Percentiles rank a stretch among this genome's conserved stretches.
Evolutionary conservation across 2,329 filamentous ascomycete genomes (phyloP).

Genomic region (Anisogramma anomala): DNA sequence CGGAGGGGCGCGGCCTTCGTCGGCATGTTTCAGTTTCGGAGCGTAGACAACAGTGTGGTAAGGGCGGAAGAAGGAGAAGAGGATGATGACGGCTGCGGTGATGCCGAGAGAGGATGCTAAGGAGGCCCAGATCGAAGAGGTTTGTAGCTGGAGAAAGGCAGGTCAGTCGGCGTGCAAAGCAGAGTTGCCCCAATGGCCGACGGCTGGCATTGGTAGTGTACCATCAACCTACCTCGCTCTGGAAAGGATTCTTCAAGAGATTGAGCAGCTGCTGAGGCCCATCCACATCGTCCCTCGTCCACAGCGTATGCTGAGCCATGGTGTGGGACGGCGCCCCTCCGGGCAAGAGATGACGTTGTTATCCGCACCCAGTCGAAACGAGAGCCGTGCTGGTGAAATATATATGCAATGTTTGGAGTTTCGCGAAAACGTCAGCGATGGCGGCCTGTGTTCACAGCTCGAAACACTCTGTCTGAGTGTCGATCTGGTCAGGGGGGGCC

Average conservation of each 20-base stretch:
- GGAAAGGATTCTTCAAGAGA: constrained; percentile 40
- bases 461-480: not conserved
- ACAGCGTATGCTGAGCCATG: constrained; percentile 13
- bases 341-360: constrained; percentile 2
- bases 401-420: not conserved
- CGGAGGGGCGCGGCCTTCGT: constrained; percentile 80
- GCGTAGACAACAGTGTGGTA: constrained; percentile 90
- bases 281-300: constrained; percentile 16
- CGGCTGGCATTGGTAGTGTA: not conserved
- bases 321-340: not conserved
- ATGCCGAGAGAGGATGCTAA: constrained; percentile 69
- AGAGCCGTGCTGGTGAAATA: not conserved
- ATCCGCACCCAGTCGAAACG: not conserved
- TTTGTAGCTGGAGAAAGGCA: constrained; percentile 26
- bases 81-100: constrained; percentile 59
- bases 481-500: not conserved
- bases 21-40: constrained; percentile 83
- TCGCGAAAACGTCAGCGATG: no score
- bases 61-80: constrained; percentile 82
- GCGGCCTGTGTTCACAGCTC: not conserved
- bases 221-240: constrained; percentile 28
- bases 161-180: not conserved
- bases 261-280: constrained; percentile 33
- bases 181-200: not conserved
- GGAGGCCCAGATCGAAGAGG: constrained; percentile 62